A percentile compares a stretch with the other conserved stretches of the same genome.
phyloP scores from a whole-genome alignment of 1,284 basidiomycete species.

The Coniferiporia weirii region DNA sequence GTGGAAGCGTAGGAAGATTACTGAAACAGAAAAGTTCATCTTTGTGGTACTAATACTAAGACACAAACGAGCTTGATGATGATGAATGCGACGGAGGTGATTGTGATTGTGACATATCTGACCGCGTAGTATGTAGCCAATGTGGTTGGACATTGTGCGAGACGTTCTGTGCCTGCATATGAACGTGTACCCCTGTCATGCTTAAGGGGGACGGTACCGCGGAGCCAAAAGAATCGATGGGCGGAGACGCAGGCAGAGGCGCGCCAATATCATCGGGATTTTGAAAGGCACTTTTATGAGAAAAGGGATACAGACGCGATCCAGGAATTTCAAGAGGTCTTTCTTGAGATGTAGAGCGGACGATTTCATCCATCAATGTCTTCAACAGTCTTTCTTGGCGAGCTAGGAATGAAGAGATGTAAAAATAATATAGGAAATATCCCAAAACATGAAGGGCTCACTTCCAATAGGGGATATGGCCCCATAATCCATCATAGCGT shows the following conservation, averaged over 20 bases:
- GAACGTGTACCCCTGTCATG: constrained; percentile 11
- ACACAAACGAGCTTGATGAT: constrained; percentile 10
- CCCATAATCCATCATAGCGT: constrained; percentile 77
- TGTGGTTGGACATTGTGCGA: background rate
- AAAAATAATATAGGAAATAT: constrained; percentile 7
- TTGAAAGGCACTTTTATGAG: constrained; percentile 56
- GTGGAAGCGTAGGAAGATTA: background rate
- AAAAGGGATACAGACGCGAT: constrained; percentile 74
- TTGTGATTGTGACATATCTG: constrained; percentile 10
- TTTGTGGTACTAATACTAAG: background rate
- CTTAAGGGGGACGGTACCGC: constrained; percentile 5
- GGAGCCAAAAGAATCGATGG: constrained; percentile 3
- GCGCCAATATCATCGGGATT: constrained; percentile 5
- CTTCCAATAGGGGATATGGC: constrained; percentile 75
- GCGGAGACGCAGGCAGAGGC: constrained; percentile 12
- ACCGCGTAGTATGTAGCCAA: background rate
- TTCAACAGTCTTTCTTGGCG: constrained; percentile 78
- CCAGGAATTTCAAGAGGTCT: constrained; percentile 58
- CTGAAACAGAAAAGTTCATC: background rate
- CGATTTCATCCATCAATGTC: constrained; percentile 76
- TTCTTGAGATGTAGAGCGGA: constrained; percentile 73
- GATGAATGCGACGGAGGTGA: constrained; percentile 13
- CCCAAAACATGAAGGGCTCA: constrained; percentile 35
- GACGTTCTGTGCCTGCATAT: background rate
- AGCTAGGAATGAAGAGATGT: constrained; percentile 35